phyloP scores from a whole-genome alignment of 2,329 filamentous ascomycete species.

The Capronia americana region DNA sequence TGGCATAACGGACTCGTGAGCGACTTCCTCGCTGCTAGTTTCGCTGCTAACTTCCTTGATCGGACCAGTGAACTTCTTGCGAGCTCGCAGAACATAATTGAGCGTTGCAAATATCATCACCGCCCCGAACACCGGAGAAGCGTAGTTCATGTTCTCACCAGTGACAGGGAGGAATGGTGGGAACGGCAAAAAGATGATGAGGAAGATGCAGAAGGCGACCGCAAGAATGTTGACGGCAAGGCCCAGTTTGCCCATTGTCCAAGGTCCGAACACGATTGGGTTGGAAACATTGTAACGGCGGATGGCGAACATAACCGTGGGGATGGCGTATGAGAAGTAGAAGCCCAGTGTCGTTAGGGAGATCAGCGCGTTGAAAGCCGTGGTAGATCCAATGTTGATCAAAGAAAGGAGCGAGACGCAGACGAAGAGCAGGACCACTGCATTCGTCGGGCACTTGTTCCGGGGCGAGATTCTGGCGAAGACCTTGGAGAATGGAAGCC shows the following conservation, averaged over 20 bases:
- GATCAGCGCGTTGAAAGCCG: slow-evolving; percentile 40
- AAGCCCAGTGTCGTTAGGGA: slow-evolving; percentile 35
- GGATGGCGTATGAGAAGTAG: slow-evolving; percentile 37
- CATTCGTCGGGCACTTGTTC: slow-evolving; percentile 33
- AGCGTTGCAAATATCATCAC: slow-evolving; percentile 32
- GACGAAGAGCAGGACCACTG: slow-evolving; percentile 38
- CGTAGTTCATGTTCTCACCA: slow-evolving; percentile 46
- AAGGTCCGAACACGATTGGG: slow-evolving; percentile 41
- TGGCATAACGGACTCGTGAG: slow-evolving; percentile 22
- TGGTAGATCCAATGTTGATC: slow-evolving; percentile 40
- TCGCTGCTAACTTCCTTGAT: slow-evolving; percentile 34
- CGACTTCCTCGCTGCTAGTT: slow-evolving; percentile 30
- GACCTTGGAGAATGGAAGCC: slow-evolving; percentile 43
- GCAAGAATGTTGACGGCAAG: slow-evolving; percentile 43
- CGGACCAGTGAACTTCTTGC: slow-evolving; percentile 32
- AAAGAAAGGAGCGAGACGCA: slow-evolving; percentile 36
- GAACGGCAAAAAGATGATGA: slow-evolving; percentile 46
- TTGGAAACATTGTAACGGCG: slow-evolving; percentile 21
- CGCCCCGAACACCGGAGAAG: slow-evolving; percentile 30
- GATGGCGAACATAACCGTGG: slow-evolving; percentile 30
- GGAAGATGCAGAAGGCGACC: slow-evolving; percentile 44
- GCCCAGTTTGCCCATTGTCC: slow-evolving; percentile 43
- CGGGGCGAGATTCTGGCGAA: slow-evolving; percentile 31
- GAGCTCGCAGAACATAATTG: slow-evolving; percentile 30
- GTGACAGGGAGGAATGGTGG: slow-evolving; percentile 45